Base-by-base conservation (phyloP, 768 basidiomycete genomes). In the Suillus cothurnatus region DNA sequence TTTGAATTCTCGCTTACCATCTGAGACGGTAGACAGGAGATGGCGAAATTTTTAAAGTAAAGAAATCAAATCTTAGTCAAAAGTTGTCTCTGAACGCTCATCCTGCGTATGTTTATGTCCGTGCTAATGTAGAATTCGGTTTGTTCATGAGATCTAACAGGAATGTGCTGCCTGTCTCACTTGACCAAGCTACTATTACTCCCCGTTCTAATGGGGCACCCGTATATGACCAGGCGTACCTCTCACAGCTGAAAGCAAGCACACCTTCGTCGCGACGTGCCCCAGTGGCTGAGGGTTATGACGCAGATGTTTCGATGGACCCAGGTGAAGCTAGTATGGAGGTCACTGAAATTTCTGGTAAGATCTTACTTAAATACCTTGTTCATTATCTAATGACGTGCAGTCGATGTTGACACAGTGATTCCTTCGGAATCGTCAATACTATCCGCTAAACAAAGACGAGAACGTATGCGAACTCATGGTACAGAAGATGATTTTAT, bases 351-450 rank as follows among this genome's bases (percentile, higher is more conserved):
- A 45, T 68, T 1, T 70, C 72, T 67, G 78, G 83, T 81, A 65
- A 66, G 77, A 61, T 19, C 45, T 8, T 49, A 12, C 19, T 17
- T 7, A 36, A 21, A 23, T 34, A 23, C 38, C 5, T 32, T 26
- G 23, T 49, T 58, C 63, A 39, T 21, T 28, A 39, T 49, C 36
- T 68, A 6, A 66, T 60, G 66, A 58, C n/a, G n/a, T 61, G 58
- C 69, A 78, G 80, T 77, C 60, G 75, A 79, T 31, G 70, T 71
- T 17, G 81, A 82, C 34, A 77, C 85, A 1, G 72, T 76, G 41
- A 92, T 93, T 56, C 92, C 88, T 6, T 85, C 90, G 6, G 87
- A 88, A 66, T 88, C 91, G 21, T 85, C 88, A 15, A 88, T 95
- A 34, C 77, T 83, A 64, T 84, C 85, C 12, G 92, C 91, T 12